phyloP scores from a whole-genome alignment of 2,329 filamentous ascomycete species.

The Colletotrichum brevisporum region DNA sequence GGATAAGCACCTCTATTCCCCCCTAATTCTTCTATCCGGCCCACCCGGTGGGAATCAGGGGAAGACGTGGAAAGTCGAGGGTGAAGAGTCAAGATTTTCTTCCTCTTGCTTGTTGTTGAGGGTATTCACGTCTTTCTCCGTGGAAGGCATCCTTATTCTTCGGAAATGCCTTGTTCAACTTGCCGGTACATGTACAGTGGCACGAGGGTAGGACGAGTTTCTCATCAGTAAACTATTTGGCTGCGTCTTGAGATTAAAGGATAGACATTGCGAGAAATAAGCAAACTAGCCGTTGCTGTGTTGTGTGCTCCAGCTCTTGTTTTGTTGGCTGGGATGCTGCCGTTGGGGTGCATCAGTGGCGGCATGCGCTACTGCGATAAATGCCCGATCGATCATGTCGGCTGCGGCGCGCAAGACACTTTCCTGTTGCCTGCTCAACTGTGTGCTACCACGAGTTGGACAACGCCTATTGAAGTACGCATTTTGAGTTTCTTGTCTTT shows the following conservation, averaged over 20 bases:
- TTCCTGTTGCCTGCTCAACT: too few species aligned
- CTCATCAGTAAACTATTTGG: too few species aligned
- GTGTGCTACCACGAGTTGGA: too few species aligned
- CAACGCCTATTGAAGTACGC: not conserved
- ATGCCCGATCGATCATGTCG: not conserved
- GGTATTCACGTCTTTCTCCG: too few species aligned
- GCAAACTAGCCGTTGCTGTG: not conserved
- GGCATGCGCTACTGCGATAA: not conserved
- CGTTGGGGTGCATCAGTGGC: not conserved
- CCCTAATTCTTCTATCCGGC: not conserved
- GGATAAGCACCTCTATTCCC: slow-evolving; percentile 7
- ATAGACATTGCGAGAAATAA: slow-evolving; percentile 3
- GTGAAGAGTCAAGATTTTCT: not conserved
- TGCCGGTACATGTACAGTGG: too few species aligned
- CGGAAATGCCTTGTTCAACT: not conserved
- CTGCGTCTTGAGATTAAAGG: slow-evolving; percentile 7
- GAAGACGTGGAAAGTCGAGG: not conserved
- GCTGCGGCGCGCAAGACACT: too few species aligned
- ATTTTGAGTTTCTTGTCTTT: too few species aligned
- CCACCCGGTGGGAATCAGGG: slow-evolving; percentile 22
- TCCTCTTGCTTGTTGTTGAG: not conserved
- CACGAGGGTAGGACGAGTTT: too few species aligned
- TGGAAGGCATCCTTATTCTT: not conserved
- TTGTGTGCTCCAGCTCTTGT: too few species aligned
- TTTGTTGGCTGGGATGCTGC: not conserved